These are phyloP conservation scores for Sonneratia caseolaris DNA, from an alignment of 345 rosid genomes.

Conservation along the genomic window DNA sequence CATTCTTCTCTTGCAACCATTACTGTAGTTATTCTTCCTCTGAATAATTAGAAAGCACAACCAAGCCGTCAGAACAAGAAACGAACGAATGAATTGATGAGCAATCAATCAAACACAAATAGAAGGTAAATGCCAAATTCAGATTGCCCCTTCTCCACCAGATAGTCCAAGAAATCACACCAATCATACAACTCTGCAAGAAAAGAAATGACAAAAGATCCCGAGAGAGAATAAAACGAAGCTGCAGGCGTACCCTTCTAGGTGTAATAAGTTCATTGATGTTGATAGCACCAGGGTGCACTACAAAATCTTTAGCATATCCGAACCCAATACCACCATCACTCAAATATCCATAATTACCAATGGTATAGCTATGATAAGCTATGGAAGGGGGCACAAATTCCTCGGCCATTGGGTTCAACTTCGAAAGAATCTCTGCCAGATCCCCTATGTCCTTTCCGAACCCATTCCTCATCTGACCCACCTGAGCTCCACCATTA, in stretches of 20 bases:
- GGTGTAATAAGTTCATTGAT: constrained; percentile 30
- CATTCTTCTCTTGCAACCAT: constrained; percentile 67
- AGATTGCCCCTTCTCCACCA: neutral
- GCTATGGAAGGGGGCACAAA: constrained; percentile 81
- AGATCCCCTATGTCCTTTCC: constrained; percentile 49
- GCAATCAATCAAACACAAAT: neutral
- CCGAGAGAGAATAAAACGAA: neutral
- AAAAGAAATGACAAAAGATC: neutral
- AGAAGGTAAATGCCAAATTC: neutral
- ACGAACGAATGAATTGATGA: neutral
- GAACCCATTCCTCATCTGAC: constrained; percentile 20
- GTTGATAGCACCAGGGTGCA: constrained; percentile 33
- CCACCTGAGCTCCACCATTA: constrained; percentile 17
- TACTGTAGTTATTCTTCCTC: constrained; percentile 52
- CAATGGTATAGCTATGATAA: constrained; percentile 1
- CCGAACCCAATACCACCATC: constrained; percentile 37
- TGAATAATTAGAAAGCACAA: constrained; percentile 18
- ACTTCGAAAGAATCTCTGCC: constrained; percentile 70
- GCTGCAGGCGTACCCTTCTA: constrained; percentile 49
- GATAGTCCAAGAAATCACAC: neutral
- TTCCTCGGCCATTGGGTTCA: constrained; percentile 94
- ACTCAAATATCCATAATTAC: constrained; percentile 23
- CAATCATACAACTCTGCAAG: neutral
- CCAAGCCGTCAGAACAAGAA: constrained; percentile 3
- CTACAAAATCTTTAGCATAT: constrained; percentile 43